Evolutionary conservation across 768 basidiomycete species (phyloP).

Genomic region (Favolaschia claudopus): DNA sequence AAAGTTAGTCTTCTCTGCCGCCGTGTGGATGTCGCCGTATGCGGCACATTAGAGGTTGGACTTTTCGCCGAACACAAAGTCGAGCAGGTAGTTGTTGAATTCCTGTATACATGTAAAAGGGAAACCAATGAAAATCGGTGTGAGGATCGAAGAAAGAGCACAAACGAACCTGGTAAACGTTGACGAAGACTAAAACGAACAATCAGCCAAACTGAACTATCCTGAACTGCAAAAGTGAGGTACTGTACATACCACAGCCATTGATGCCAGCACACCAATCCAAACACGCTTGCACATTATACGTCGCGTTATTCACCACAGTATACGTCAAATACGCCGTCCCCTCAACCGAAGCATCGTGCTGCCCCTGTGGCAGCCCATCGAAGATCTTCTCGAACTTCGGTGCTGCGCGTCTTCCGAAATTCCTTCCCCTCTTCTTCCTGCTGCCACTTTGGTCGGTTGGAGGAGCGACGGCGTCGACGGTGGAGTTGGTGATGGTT

Average conservation of each 20-base stretch:
- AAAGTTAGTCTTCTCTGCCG: slow-evolving; percentile 51
- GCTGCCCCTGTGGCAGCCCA: slow-evolving; percentile 43
- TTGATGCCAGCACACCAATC: slow-evolving; percentile 45
- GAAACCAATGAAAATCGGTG: too few species aligned
- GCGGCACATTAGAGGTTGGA: slow-evolving; percentile 56
- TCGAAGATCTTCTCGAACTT: slow-evolving; percentile 43
- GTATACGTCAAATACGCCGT: slow-evolving; percentile 57
- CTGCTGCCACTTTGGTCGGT: too few species aligned
- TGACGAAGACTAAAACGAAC: slow-evolving; percentile 46
- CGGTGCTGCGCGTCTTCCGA: neutral
- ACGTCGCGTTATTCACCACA: slow-evolving; percentile 51
- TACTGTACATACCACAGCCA: slow-evolving; percentile 46
- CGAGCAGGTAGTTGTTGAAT: slow-evolving; percentile 50
- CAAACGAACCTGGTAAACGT: slow-evolving; percentile 56
- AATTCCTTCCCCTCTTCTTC: too few species aligned
- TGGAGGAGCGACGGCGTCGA: slow-evolving; percentile 18
- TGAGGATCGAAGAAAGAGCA: too few species aligned
- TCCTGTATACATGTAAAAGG: slow-evolving; percentile 32
- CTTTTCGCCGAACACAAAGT: slow-evolving; percentile 41
- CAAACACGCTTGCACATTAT: slow-evolving; percentile 51
- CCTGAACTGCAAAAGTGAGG: slow-evolving; percentile 27
- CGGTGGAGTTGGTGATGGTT: slow-evolving; percentile 35
- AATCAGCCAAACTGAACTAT: neutral
- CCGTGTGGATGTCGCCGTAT: slow-evolving; percentile 50
- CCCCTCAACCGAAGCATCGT: slow-evolving; percentile 51